These are phyloP conservation scores for Phytophthora tentaculata DNA, from an alignment of 352 stramenopile species.

Conservation along the genomic window DNA sequence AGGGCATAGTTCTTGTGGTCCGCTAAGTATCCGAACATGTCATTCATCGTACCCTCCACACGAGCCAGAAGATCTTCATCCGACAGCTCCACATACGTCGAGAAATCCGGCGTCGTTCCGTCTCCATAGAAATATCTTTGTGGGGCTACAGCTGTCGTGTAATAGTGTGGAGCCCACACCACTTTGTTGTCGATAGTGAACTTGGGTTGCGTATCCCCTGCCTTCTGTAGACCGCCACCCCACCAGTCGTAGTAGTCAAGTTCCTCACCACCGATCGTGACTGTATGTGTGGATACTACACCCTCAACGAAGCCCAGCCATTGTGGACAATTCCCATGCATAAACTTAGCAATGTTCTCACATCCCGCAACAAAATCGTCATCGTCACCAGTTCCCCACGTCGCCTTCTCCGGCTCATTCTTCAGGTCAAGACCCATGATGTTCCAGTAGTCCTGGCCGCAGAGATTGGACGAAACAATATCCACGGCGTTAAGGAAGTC, in stretches of 20 bases:
- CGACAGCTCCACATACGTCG: conserved; percentile 61
- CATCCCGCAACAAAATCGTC: conserved; percentile 70
- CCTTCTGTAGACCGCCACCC: conserved; percentile 74
- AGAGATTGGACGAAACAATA: conserved; percentile 67
- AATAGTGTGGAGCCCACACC: conserved; percentile 85
- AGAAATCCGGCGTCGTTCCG: conserved; percentile 54
- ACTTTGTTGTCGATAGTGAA: conserved; percentile 77
- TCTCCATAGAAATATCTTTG: conserved; percentile 81
- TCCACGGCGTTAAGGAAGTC: conserved; percentile 66
- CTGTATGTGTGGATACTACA: conserved; percentile 51
- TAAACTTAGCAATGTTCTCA: conserved; percentile 80
- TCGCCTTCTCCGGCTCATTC: conserved; percentile 72
- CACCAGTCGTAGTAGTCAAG: conserved; percentile 86
- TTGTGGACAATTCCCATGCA: conserved; percentile 73
- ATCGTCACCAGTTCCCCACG: conserved; percentile 72
- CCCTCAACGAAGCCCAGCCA: conserved; percentile 87
- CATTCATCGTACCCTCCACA: conserved; percentile 66
- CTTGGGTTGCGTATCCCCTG: conserved; percentile 46
- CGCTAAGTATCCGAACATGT: conserved; percentile 82
- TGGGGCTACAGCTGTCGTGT: conserved; percentile 76
- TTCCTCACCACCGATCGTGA: conserved; percentile 52
- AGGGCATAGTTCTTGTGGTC: conserved; percentile 56
- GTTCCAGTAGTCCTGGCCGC: conserved; percentile 77
- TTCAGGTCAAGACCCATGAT: conserved; percentile 84
- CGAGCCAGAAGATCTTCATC: conserved; percentile 55